Evolutionary conservation across 192 early-diverging fungal genomes (phyloP), one percentile per base, ranked within the genome.

Genomic region (Phycomyces blakesleeanus): DNA sequence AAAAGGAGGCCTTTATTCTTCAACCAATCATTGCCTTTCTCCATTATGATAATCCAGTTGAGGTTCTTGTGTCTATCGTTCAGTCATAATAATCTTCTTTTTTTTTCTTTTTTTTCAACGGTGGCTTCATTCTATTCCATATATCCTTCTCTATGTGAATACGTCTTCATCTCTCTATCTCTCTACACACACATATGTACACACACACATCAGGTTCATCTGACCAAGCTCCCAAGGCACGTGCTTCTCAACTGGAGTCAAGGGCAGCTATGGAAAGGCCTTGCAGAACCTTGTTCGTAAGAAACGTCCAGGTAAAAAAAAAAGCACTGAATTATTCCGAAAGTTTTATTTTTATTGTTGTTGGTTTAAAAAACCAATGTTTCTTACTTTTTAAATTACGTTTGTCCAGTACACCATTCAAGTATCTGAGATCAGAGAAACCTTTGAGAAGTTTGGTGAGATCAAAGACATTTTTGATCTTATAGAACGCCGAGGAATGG

Each of bases 401-500:
- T 55, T 22, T 21, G 51, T 2, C 18, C 55, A 82, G 80, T 82
- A 78, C 66, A 58, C 61, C 16, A 61, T 72, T 15, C 61, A 61
- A 18, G 51, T 55, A 14, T 66, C 63, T 3, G 72, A 81, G 25
- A 66, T 86, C 47, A 34, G 71, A 40, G 57, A 63, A 14, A 55
- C 71, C 27, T 84, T 83, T 66, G 69, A 66, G 6, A 60, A 58
- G n/a, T 84, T 71, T 62, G 85, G 85, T 51, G 81, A 86, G 24
- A 81, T 86, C 40, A 83, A 83, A 58, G 73, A 71, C n/a, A 40
- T 84, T 0, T 83, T 77, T 61, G 67, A 80, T 69, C 52, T 76
- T n/a, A 83, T 86, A 65, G 72, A 78, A 11, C 69, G 61, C 11
- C 67, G 83, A 55, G 85, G 85, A 24, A 75, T 86, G 66, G 70